Conservation (phyloP, 2,329 filamentous ascomycete genomes). For the Amauroascus verrucosus region DNA sequence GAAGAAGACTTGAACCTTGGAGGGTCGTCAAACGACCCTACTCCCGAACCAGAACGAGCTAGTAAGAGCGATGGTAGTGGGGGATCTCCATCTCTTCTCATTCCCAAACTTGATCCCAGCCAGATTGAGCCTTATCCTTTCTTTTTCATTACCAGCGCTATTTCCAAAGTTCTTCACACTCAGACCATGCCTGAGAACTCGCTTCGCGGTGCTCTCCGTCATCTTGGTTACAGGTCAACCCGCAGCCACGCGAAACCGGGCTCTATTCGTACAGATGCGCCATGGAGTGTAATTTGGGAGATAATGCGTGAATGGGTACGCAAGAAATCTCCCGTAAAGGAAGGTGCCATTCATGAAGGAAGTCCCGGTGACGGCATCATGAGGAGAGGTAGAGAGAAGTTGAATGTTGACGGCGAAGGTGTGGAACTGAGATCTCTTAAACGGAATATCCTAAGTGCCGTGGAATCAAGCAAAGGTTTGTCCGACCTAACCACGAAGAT, state of each 20-base stretch:
- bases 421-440: slow-evolving; percentile 26
- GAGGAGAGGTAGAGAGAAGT: slow-evolving; percentile 32
- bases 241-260: slow-evolving; percentile 83
- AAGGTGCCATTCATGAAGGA: slow-evolving; percentile 57
- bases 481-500: slow-evolving; percentile 34
- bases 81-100: slow-evolving; percentile 24
- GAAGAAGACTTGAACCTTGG: slow-evolving; percentile 52
- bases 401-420: slow-evolving; percentile 24
- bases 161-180: slow-evolving; percentile 70
- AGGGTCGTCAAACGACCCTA: slow-evolving; percentile 13
- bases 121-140: slow-evolving; percentile 67
- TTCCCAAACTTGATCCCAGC: slow-evolving; percentile 48
- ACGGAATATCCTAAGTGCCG: slow-evolving; percentile 28
- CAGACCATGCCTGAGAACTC: slow-evolving; percentile 67
- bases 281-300: slow-evolving; percentile 84
- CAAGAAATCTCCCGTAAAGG: slow-evolving; percentile 68
- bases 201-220: slow-evolving; percentile 68
- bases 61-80: neutral
- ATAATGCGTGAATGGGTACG: slow-evolving; percentile 85
- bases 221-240: slow-evolving; percentile 70
- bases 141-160: slow-evolving; percentile 66
- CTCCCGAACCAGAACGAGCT: slow-evolving; percentile 3
- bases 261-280: slow-evolving; percentile 86
- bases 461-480: slow-evolving; percentile 27
- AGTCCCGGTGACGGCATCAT: slow-evolving; percentile 64